Evolutionary conservation across 768 basidiomycete genomes (phyloP), one percentile per base, ranked within the genome.

Genomic region (Baorangia bicolor): DNA sequence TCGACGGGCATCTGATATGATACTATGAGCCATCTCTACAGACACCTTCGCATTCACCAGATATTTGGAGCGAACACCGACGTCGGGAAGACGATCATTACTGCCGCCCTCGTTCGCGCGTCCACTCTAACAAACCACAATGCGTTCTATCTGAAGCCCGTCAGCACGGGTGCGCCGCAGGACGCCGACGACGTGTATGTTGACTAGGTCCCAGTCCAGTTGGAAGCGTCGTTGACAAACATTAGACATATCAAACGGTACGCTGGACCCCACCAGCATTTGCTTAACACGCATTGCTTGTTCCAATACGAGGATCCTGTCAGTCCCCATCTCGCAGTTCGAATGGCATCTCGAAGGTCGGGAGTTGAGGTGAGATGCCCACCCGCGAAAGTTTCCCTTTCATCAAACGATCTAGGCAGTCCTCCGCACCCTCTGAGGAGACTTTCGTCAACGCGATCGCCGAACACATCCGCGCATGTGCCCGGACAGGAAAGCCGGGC

Each of bases 51-150:
- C 18, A 76, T 94, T 30, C 91, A 94, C 70, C 92, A 96, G 69
- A 77, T 98, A 56, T 96, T 97, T 66, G 96, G 96, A 31, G 94
- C 95, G 1, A 97, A 96, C 73, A 98, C 96, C 2, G 87, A 94
- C 71, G 94, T 98, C 47, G 96, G 96, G 27, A 98, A 98, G 74
- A 97, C 95, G 0, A 81, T 98, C 55, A 75, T 98, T 51, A 89
- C 92, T 1, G 83, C 94, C 2, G 92, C 92, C 1, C 84, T 98
- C 34, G 82, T 87, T 41, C 80, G 90, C 34, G 87, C 91, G 0
- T 90, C 91, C n/a, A 86, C 86, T 0, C 69, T 78, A 2, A 74
- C 69, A 51, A 75, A 77, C 25, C 76, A 76, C 3, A 66, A 73
- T 35, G 85, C 85, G 0, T 84, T 83, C 62, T 92, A 92, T 59